Evolutionary conservation across 2,329 filamentous ascomycete species (phyloP), one percentile per base, ranked within the genome.

Genomic region (Sclerotinia trifoliorum): DNA sequence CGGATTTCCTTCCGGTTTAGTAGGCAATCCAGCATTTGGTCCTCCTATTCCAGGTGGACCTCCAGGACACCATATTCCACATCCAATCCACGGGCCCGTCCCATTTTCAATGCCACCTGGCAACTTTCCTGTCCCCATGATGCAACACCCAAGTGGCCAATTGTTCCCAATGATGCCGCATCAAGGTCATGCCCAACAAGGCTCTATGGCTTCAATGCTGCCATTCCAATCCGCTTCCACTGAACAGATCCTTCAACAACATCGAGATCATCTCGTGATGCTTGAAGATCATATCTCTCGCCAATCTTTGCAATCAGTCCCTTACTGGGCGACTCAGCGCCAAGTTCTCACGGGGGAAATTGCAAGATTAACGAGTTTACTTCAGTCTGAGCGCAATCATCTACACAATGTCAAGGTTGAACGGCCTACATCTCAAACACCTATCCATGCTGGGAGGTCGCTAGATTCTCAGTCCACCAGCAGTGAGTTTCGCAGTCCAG

Each of bases 241-340:
- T 69, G 54, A 65, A 29, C 65, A 67, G 24, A 74, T 77, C 56
- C 71, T 78, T 58, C 69, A 73, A 26, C 64, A 79, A 54, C 80
- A 89, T 66, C 81, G 81, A 52, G 73, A 75, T n/a, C 81, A 82
- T n/a, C 79, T 89, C 69, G 85, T 83, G 73, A 83, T 84, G 68
- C 80, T 84, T 52, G 83, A 88, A 70, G 83, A 86, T 69, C 86
- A 89, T 71, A 77, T 89, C 56, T 81, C 83, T 65, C 87, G 85
- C 24, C 57, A 67, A n/a, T 67, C 65, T 11, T 24, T 67, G 26
- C 65, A 67, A 51, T 86, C 89, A 68, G 85, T 86, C 71, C 81
- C 80, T 70, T 77, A 80, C 46, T 82, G 86, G 75, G 80, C 83
- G 69, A 73, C 78, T 35, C 80, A 81, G 55, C 81, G 79, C 4